Conservation (phyloP, 176 grass and related monocot species). For the Oryza glaberrima region DNA sequence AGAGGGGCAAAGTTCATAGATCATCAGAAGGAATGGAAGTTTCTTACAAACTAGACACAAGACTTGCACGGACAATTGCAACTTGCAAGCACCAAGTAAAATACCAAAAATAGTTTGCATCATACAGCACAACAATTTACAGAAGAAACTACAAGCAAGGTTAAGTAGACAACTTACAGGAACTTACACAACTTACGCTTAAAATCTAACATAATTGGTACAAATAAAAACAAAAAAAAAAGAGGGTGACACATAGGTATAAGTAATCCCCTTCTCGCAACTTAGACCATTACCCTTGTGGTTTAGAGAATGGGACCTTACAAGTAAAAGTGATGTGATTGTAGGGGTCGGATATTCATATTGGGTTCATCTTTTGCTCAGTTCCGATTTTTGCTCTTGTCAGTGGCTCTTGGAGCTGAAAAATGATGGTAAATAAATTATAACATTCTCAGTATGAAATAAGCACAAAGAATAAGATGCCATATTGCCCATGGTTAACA, state of each 20-base stretch:
- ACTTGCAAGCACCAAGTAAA: slow-evolving; percentile 27
- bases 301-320: slow-evolving; percentile 26
- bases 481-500: neutral
- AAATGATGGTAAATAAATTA: neutral
- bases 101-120: slow-evolving; percentile 16
- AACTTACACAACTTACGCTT: slow-evolving; percentile 27
- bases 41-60: neutral
- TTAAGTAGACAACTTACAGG: neutral
- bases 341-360: neutral
- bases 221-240: neutral
- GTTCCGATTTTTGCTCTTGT: slow-evolving; percentile 40
- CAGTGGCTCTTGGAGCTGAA: slow-evolving; percentile 49
- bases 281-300: slow-evolving; percentile 21
- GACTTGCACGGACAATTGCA: neutral
- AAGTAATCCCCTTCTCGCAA: slow-evolving; percentile 42
- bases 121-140: slow-evolving; percentile 50
- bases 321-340: slow-evolving; percentile 14
- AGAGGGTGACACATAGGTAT: slow-evolving; percentile 16
- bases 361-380: slow-evolving; percentile 7
- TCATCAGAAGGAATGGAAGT: neutral
- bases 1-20: neutral
- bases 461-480: neutral
- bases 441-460: slow-evolving; percentile 4
- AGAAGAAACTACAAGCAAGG: neutral
- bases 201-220: slow-evolving; percentile 34